Conservation (phyloP, 2,329 filamentous ascomycete genomes). For the Paraphaeosphaeria sporulosa region DNA sequence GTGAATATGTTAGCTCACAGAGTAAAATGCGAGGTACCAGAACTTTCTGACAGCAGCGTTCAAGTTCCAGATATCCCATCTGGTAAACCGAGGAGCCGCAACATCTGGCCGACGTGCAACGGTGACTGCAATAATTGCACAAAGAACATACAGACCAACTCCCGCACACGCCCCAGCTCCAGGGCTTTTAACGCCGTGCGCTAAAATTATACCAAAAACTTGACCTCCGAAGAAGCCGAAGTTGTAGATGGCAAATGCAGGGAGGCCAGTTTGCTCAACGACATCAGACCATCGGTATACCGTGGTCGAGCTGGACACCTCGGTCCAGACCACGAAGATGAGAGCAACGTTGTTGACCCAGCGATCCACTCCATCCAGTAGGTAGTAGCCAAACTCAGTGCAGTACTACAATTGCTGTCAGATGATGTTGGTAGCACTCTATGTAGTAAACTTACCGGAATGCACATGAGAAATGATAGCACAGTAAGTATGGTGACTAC, state of each 20-base stretch:
- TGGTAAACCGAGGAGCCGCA: slow-evolving; percentile 54
- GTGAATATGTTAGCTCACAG: slow-evolving; percentile 51
- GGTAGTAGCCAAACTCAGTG: slow-evolving; percentile 65
- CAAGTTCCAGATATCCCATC: slow-evolving; percentile 35
- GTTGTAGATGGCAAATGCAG: slow-evolving; percentile 57
- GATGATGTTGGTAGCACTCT: neutral
- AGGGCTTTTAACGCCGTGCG: slow-evolving; percentile 54
- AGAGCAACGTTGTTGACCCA: slow-evolving; percentile 65
- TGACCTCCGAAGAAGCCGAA: slow-evolving; percentile 63
- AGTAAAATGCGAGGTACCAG: slow-evolving; percentile 66
- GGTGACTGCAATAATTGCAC: slow-evolving; percentile 49
- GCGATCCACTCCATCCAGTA: slow-evolving; percentile 62
- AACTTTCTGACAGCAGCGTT: slow-evolving; percentile 48
- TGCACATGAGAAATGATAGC: slow-evolving; percentile 61
- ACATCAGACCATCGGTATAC: slow-evolving; percentile 62
- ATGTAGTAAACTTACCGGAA: slow-evolving; percentile 46
- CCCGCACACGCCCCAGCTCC: slow-evolving; percentile 60
- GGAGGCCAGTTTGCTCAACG: slow-evolving; percentile 54
- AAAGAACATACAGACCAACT: slow-evolving; percentile 60
- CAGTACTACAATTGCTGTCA: slow-evolving; percentile 52
- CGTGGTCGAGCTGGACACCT: slow-evolving; percentile 62
- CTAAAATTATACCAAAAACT: slow-evolving; percentile 60
- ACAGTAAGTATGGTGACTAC: slow-evolving; percentile 61
- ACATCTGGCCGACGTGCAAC: slow-evolving; percentile 55
- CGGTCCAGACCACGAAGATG: slow-evolving; percentile 62